These are phyloP conservation scores for Chrysosporium queenslandicum DNA, from an alignment of 2,329 filamentous ascomycete species.

Conservation along the genomic window DNA sequence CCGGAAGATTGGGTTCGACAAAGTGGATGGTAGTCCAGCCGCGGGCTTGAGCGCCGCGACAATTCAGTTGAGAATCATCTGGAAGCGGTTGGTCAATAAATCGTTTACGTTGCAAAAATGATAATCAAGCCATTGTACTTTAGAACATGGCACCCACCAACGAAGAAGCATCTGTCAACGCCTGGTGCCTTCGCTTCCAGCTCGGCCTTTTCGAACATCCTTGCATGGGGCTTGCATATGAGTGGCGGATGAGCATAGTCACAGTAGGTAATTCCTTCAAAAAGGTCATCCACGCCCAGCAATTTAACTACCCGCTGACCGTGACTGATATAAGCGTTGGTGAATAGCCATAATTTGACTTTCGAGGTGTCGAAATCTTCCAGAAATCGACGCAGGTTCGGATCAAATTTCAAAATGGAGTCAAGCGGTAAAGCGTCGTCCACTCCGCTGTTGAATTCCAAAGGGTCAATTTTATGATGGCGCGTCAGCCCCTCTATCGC, in stretches of 20 bases:
- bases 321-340: slow-evolving; percentile 89
- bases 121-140: neutral
- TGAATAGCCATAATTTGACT: slow-evolving; percentile 86
- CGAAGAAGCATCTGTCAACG: slow-evolving; percentile 73
- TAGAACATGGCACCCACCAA: slow-evolving; percentile 53
- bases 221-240: slow-evolving; percentile 73
- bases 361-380: slow-evolving; percentile 73
- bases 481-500: slow-evolving; percentile 90
- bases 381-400: slow-evolving; percentile 63
- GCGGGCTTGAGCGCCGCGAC: slow-evolving; percentile 60
- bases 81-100: neutral
- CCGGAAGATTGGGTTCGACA: slow-evolving; percentile 61
- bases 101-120: neutral
- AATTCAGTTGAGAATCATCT: slow-evolving; percentile 87
- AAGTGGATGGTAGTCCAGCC: slow-evolving; percentile 85
- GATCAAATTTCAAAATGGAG: slow-evolving; percentile 67
- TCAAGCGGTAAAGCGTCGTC: slow-evolving; percentile 90
- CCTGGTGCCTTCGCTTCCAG: slow-evolving; percentile 61
- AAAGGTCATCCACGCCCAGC: slow-evolving; percentile 73
- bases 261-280: slow-evolving; percentile 91
- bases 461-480: slow-evolving; percentile 86
- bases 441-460: slow-evolving; percentile 89
- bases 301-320: slow-evolving; percentile 71
- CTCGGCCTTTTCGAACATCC: slow-evolving; percentile 87
- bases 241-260: slow-evolving; percentile 68